A percentile compares a stretch with the other conserved stretches of the same genome.
Evolutionary conservation across 1,139 yeast species (phyloP).

Genomic region (Neolecta irregularis): DNA sequence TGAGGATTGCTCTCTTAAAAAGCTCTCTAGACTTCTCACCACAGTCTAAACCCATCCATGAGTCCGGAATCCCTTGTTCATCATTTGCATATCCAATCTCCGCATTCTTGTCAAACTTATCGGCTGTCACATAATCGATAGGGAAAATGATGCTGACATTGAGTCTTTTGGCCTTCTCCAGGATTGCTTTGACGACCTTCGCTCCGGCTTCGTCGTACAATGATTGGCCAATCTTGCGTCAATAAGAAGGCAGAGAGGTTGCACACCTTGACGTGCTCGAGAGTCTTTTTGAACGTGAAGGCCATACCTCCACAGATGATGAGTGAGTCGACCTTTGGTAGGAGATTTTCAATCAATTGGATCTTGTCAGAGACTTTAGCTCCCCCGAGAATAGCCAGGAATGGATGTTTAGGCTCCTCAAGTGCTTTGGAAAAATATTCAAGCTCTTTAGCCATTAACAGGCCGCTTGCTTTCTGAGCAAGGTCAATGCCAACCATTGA

Average conservation of each 20-base stretch:
- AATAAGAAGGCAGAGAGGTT: background rate
- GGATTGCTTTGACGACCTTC: conserved; percentile 72
- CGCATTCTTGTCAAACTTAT: conserved; percentile 84
- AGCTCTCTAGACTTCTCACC: conserved; percentile 75
- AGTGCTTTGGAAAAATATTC: conserved; percentile 92
- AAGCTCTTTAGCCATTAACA: conserved; percentile 92
- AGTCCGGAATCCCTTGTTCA: conserved; percentile 77
- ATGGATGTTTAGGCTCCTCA: conserved; percentile 92
- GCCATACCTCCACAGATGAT: conserved; percentile 99
- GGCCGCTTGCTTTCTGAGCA: conserved; percentile 91
- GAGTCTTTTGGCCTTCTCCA: conserved; percentile 90
- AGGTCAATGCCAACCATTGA: conserved; percentile 93
- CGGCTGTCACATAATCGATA: conserved; percentile 86
- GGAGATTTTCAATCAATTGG: conserved; percentile 88
- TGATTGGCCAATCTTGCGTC: conserved; percentile 58
- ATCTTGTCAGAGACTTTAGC: conserved; percentile 97
- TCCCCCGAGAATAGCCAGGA: conserved; percentile 95
- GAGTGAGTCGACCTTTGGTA: conserved; percentile 81
- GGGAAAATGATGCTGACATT: conserved; percentile 84
- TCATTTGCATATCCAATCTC: conserved; percentile 64
- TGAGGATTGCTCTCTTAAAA: conserved; percentile 62
- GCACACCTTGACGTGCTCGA: conserved; percentile 43
- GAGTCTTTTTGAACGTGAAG: conserved; percentile 88
- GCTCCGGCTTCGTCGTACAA: conserved; percentile 86
- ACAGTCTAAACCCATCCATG: conserved; percentile 87